Evolutionary conservation across 1,284 basidiomycete genomes (phyloP), one percentile per base, ranked within the genome.

Genomic region (Phellinidium pouzarii): DNA sequence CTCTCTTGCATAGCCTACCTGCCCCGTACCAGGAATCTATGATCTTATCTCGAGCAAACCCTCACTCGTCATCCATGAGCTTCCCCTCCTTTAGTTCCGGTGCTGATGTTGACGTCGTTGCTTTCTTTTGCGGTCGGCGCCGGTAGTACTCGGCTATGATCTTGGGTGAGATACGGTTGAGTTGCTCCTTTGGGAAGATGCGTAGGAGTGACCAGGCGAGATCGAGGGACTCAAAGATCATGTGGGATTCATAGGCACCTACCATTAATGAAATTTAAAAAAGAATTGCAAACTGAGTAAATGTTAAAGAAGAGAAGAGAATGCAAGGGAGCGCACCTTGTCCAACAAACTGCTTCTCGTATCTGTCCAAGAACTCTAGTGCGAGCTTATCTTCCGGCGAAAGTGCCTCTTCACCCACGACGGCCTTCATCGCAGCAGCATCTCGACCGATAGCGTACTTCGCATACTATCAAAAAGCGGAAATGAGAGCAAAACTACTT

Each of bases 361-460:
- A 96, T 69, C 92, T 91, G 68, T 92, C 91, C 61, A 95, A 71
- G 76, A 96, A 95, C 68, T 94, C 92, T 50, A 95, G 72, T 3
- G 93, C 91, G 44, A 94, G 77, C 71, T 94, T 95, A 69, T 98
- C 95, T 69, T 98, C 95, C 0, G 84, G 74, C 29, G 90, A 93
- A 60, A 99, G 72, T 4, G 96, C 95, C 69, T 99, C 96, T 70
- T 99, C 96, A 66, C 96, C 96, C 46, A 99, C 96, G 44, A 99
- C 96, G 52, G 96, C 96, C 73, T 99, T 99, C 96, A 99, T 99
- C 3, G 94, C 80, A 1, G 95, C 94, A 27, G 96, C 96, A 66
- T 99, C 96, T 65, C 92, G 84, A 50, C 94, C 96, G 65, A 96
- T 94, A 60, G 94, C 94, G 71, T 97, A 97, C 73, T 94, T 95